Evolutionary conservation across 129 eudicot genomes (phyloP).

Genomic region (Artemisia argyi): DNA sequence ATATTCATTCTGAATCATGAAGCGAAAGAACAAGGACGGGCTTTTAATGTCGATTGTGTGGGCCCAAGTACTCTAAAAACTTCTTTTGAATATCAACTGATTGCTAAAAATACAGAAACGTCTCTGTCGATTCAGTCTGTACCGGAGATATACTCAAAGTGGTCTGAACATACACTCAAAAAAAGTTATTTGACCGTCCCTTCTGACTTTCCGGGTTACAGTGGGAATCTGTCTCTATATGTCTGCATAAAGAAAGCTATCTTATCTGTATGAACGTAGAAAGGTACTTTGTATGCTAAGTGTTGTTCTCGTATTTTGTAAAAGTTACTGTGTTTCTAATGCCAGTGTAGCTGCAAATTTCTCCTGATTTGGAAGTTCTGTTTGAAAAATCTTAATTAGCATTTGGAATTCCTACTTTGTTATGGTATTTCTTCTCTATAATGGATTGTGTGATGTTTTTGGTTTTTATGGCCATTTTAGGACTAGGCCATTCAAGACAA

Average conservation of each 20-base stretch:
- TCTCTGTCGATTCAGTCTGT: conserved; percentile 38
- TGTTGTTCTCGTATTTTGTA: conserved; percentile 11
- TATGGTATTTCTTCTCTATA: no score
- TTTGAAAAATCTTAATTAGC: no score
- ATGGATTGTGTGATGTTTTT: no score
- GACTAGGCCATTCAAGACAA: no score
- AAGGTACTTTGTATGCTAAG: neutral
- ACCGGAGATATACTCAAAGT: conserved; percentile 31
- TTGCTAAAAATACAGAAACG: conserved; percentile 36
- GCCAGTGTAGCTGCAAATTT: conserved; percentile 9
- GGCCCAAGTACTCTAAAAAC: conserved; percentile 40
- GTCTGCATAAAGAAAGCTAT: conserved; percentile 35
- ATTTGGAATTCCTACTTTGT: no score
- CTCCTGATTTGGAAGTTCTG: neutral
- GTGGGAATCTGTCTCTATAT: conserved; percentile 13
- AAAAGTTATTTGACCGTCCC: conserved; percentile 52
- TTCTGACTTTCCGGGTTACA: conserved; percentile 12
- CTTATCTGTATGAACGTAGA: conserved; percentile 10
- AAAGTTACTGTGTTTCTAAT: conserved; percentile 2
- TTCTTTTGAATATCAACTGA: conserved; percentile 41
- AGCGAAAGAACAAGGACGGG: conserved; percentile 34
- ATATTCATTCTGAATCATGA: conserved; percentile 53
- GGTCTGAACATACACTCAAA: conserved; percentile 33
- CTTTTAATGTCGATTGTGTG: conserved; percentile 51
- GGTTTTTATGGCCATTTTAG: no score